Evolutionary conservation across 805 yeast genomes (phyloP), one percentile per base, ranked within the genome.

Genomic region (Wickerhamomyces chambardii): DNA sequence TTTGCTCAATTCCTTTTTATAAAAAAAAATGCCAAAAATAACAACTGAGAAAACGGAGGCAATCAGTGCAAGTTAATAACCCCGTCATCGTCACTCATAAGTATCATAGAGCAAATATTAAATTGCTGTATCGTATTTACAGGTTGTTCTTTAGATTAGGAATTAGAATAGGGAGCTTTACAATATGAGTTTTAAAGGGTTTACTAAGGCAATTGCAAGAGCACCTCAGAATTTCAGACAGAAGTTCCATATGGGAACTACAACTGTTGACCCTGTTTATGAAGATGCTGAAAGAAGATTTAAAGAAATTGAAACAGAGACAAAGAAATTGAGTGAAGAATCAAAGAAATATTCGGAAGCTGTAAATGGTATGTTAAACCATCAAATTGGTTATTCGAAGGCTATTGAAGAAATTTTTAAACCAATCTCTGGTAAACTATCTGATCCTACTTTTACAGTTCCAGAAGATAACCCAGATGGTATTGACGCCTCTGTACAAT

Each of bases 401-500:
- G 90, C 95, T 4, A 86, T 92, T 60, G 97, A 89, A 57, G 96
- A 89, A 54, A 83, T 92, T 40, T 92, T 87, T 64, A 86, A 90
- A 60, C 98, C 98, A 2, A 92, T 92, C 41, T 78, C 92, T 37
- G 98, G 98, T 30, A 78, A 87, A 42, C 66, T 84, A 55, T 78
- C 92, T 14, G 97, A 92, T 56, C 96, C 97, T 7, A 84, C 79
- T 52, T 75, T 92, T 7, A 59, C 85, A 3, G 72, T 76, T 32
- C 89, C 89, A 0, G 98, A 92, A 55, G 97, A 94, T 47, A 89
- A 89, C 53, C 97, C 97, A 4, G 95, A 92, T 35, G 98, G 97
- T 47, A 86, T 92, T 45, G 78, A 83, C 51, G 98, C 98, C 1
- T 76, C 94, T 50, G 95, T 84, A 53, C 95, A 83, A 55, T 92